Evolutionary conservation across 176 grass and related monocot species (phyloP), one percentile per base, ranked within the genome.

Genomic region (Stipa capillata): DNA sequence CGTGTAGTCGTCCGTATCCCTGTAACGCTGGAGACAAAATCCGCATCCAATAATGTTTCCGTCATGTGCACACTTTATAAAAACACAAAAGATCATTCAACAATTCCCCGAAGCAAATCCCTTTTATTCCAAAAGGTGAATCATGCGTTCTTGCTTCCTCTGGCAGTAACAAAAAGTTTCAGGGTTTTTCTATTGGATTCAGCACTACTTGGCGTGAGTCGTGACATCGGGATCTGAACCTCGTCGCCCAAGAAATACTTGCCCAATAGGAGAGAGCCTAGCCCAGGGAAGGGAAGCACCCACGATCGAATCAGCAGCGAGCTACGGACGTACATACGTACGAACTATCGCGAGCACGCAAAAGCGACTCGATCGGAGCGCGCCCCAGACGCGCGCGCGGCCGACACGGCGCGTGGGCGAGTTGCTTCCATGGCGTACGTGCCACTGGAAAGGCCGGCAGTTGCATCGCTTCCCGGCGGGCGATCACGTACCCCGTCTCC

Each of bases 391-490:
- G 23, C 70, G 41, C 40, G 37, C 57, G 24, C 68, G 50, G 75
- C 59, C 75, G 81, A 84, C 81, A 88, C 43, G 81, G 86, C 75
- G 60, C 69, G 81, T 83, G 69, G 18, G 41, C 68, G 55, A 79
- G 75, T 89, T 69, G 69, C 82, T 84, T 89, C 61, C 69, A 29
- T 69, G 52, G 76, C 69, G 65, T 29, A 21, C 76, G 42, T 84
- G 82, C 82, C 65, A 7, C 43, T 21, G 64, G 21, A 89, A 89
- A 75, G 76, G 82, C 76, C 87, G 35, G 82, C 87, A 84, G 43
- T 2, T 18, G 60, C 61, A 84, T 74, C 69, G 81, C 72, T 75
- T 61, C 81, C 86, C 60, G 61, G 76, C 42, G 79, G 61, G 39
- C 39, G 20, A 7, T 6, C 41, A n/a, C n/a, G n/a, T n/a, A 33